Evolutionary conservation across 306 rosid species (phyloP), one percentile per base, ranked within the genome.

Genomic region (Cicer arietinum): DNA sequence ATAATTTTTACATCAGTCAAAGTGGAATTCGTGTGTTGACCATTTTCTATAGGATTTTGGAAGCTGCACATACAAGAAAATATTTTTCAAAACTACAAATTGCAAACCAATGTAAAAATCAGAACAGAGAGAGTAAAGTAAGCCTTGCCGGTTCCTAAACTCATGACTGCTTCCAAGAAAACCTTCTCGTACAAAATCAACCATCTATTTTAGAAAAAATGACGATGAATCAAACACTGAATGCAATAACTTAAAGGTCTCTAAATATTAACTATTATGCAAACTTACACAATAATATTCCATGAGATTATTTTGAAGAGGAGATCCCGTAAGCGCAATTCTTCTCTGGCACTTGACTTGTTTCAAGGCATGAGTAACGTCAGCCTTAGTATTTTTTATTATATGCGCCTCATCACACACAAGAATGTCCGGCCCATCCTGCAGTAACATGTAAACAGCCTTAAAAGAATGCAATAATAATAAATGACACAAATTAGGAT

Each of bases 81-180:
- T 30, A 71, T 17, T 57, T 54, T 54, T 57, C 53, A 77, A 51
- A 80, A 85, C 42, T 42, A 60, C 3, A 75, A 18, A 71, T 8
- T 41, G 45, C 17, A 79, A 50, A 69, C 17, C 57, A 48, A 22
- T 60, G 77, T 35, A 48, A 53, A 56, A 77, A 20, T n/a, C 68
- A 61, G 64, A 81, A 63, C 30, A 71, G 46, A 39, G 51, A 71
- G 54, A 75, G 81, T 51, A 67, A 85, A 60, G 67, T 72, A 79
- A 87, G 77, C 79, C 86, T 81, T 81, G 64, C 99, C 99, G 99
- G 74, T 94, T 94, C 76, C 99, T 83, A 89, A 94, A 94, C 83
- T 94, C 99, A 71, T 94, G 97, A 80, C 99, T 94, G 90, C 97
- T 92, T 86, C 99, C 99, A 65, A 94, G 95, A 84, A 91, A 94